Conservation (phyloP, 2,329 filamentous ascomycete genomes). For the Talaromyces sp. region DNA sequence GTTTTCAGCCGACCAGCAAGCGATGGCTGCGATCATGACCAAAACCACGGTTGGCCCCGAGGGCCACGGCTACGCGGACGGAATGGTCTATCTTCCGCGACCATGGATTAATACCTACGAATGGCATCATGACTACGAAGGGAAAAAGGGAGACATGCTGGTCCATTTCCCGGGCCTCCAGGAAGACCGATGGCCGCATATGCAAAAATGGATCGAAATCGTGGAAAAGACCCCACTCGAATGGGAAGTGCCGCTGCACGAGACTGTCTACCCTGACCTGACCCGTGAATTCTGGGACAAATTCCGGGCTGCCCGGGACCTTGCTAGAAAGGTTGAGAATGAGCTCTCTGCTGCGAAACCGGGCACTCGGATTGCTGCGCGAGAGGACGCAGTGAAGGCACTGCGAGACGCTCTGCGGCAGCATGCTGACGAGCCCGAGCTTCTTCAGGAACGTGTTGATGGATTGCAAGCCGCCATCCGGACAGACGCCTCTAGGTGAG, state of each 20-base stretch:
- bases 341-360: constrained; percentile 16
- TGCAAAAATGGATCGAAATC: constrained; percentile 23
- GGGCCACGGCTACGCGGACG: constrained; percentile 15
- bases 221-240: constrained; percentile 17
- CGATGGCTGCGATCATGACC: constrained; percentile 19
- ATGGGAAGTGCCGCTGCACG: constrained; percentile 20
- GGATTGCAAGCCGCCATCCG: constrained; percentile 10
- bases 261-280: constrained; percentile 19
- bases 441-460: constrained; percentile 14
- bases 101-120: constrained; percentile 26
- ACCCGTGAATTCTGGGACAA: constrained; percentile 20
- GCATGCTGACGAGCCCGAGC: constrained; percentile 13
- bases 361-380: constrained; percentile 2
- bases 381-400: constrained; percentile 12
- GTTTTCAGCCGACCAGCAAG: constrained; percentile 18
- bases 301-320: constrained; percentile 13
- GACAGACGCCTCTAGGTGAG: constrained; percentile 1
- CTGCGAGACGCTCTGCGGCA: constrained; percentile 13
- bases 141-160: constrained; percentile 23
- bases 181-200: constrained; percentile 21
- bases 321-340: constrained; percentile 13
- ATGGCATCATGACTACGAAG: constrained; percentile 23
- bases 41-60: constrained; percentile 16
- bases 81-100: constrained; percentile 18
- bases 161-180: constrained; percentile 27